phyloP scores from a whole-genome alignment of 2,329 filamentous ascomycete genomes.

The Pestalotiopsis sp. region DNA sequence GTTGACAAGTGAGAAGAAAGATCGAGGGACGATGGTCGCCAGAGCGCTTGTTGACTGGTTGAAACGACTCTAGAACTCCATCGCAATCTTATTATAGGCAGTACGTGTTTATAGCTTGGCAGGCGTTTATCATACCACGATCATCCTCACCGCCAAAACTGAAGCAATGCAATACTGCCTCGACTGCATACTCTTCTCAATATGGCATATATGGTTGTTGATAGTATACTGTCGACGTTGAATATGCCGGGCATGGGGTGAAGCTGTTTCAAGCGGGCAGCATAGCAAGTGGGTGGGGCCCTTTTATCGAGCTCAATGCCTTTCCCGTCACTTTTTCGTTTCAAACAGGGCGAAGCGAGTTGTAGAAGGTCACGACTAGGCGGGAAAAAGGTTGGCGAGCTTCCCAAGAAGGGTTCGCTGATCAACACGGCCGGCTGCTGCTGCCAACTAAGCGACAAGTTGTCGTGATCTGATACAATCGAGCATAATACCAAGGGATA shows the following conservation, averaged over 20 bases:
- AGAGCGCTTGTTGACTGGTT: neutral
- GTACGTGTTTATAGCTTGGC: neutral
- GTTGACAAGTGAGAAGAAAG: neutral
- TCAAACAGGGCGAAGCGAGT: conserved; percentile 8
- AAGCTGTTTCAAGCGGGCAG: conserved; percentile 9
- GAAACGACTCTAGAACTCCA: neutral
- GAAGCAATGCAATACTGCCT: conserved; percentile 1
- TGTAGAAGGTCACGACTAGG: neutral
- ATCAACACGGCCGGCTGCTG: neutral
- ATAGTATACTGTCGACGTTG: neutral
- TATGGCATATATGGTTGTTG: neutral
- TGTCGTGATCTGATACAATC: neutral
- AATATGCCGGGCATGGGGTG: neutral
- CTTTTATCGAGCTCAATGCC: conserved; percentile 7
- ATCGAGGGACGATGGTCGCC: neutral
- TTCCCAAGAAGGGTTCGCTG: neutral
- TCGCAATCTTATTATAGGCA: neutral
- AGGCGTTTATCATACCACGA: conserved; percentile 18
- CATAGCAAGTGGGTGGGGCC: conserved; percentile 4
- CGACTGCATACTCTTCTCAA: neutral
- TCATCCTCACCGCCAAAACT: conserved; percentile 21
- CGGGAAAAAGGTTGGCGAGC: neutral
- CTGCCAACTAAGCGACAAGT: neutral
- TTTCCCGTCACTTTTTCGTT: neutral
- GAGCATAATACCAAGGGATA: neutral